Evolutionary conservation across 352 stramenopile species (phyloP).

Genomic region (Globisporangium irregulare): DNA sequence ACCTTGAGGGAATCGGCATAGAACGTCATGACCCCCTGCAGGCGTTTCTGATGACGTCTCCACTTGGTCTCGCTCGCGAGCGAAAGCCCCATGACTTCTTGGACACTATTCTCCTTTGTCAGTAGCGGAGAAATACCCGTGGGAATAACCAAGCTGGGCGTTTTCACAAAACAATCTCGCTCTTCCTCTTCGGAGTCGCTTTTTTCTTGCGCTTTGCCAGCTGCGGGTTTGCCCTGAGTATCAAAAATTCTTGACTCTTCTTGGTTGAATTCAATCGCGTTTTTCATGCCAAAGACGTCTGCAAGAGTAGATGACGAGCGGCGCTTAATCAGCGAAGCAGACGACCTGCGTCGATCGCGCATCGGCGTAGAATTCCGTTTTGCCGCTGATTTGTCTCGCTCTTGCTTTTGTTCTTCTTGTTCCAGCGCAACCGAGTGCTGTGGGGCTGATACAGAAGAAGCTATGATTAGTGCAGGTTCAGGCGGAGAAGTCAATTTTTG

Average conservation of each 20-base stretch:
- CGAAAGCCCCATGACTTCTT: slow-evolving; percentile 15
- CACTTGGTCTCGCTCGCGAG: slow-evolving; percentile 30
- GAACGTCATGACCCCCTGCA: slow-evolving; percentile 40
- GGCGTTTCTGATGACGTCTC: slow-evolving; percentile 39
- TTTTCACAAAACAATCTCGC: not conserved
- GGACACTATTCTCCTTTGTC: not conserved
- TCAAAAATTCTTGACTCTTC: not conserved
- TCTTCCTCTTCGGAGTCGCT: not conserved
- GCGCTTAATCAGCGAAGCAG: not conserved
- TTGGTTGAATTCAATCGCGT: slow-evolving; percentile 9
- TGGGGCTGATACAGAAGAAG: not conserved
- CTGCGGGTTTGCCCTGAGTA: not conserved
- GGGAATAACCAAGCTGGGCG: not conserved
- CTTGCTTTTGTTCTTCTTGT: not conserved
- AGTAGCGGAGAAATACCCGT: not conserved
- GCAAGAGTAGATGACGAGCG: slow-evolving; percentile 6
- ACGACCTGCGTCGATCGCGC: not conserved
- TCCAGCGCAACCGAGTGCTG: not conserved
- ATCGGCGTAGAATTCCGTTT: not conserved
- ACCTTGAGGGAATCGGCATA: slow-evolving; percentile 23
- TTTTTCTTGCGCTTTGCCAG: not conserved
- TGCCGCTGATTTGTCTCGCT: not conserved
- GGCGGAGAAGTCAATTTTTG: not conserved
- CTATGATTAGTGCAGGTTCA: not conserved
- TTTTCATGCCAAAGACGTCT: slow-evolving; percentile 2